Evolutionary conservation across 2,329 filamentous ascomycete species (phyloP).

Genomic region (Botrytis squamosa): DNA sequence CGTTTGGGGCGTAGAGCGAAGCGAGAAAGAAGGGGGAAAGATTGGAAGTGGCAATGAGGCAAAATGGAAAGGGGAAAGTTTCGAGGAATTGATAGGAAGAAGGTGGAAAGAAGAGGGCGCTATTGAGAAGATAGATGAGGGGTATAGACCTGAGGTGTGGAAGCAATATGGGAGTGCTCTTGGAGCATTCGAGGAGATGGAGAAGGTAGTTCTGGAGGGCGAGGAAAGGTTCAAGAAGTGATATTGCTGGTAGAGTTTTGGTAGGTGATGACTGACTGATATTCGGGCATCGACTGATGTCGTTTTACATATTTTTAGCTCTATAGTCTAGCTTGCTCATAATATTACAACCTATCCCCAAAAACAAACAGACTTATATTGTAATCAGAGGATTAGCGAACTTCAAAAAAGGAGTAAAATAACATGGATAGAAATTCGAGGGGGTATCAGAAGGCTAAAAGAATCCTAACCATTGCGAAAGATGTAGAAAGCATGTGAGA

Average conservation of each 20-base stretch:
- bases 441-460: no score
- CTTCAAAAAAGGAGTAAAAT: no score
- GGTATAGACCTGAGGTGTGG: constrained; percentile 74
- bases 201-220: constrained; percentile 59
- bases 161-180: constrained; percentile 75
- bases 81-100: constrained; percentile 81
- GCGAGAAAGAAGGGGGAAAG: constrained; percentile 23
- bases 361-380: not conserved
- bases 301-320: not conserved
- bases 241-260: not conserved
- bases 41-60: not conserved
- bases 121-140: constrained; percentile 77
- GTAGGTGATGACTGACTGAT: not conserved
- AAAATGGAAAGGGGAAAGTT: constrained; percentile 59
- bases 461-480: no score
- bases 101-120: constrained; percentile 85
- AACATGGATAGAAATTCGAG: no score
- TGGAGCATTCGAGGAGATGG: constrained; percentile 74
- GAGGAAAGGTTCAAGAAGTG: constrained; percentile 33
- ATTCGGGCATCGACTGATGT: not conserved
- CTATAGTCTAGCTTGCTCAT: not conserved
- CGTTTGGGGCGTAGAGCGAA: constrained; percentile 81
- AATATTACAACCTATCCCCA: not conserved
- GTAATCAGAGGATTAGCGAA: no score
- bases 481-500: no score